Conservation (phyloP, 139 green algal genomes). For the Parachlorella kessleri region DNA sequence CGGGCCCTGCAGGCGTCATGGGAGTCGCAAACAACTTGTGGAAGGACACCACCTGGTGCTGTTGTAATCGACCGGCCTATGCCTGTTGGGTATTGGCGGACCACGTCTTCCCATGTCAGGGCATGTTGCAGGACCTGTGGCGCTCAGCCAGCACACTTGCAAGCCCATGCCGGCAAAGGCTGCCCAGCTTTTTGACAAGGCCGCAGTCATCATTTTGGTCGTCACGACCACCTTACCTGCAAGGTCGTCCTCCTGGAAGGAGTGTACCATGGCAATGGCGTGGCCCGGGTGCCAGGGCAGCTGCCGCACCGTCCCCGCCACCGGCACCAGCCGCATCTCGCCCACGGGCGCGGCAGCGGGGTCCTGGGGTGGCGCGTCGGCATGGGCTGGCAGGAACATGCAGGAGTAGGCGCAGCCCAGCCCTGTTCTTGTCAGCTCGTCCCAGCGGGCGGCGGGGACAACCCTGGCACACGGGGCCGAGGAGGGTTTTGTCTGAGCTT, state of each 20-base stretch:
- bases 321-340: slow-evolving; percentile 47
- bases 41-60: too few species aligned
- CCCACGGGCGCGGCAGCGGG: slow-evolving; percentile 34
- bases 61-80: too few species aligned
- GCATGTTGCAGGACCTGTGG: too few species aligned
- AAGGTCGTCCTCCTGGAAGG: too few species aligned
- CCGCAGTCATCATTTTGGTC: too few species aligned
- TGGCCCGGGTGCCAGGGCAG: slow-evolving; percentile 39
- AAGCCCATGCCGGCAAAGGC: too few species aligned
- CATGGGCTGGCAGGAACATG: slow-evolving; percentile 44
- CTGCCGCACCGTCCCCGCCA: not conserved
- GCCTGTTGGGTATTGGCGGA: too few species aligned
- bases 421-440: not conserved
- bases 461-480: not conserved
- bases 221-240: too few species aligned
- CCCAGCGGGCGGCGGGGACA: slow-evolving; percentile 16
- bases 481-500: not conserved
- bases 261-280: slow-evolving; percentile 6
- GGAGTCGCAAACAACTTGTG: too few species aligned
- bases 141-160: too few species aligned
- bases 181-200: too few species aligned
- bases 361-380: slow-evolving; percentile 10
- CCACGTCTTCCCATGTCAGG: too few species aligned
- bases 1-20: not conserved
- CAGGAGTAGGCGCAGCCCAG: slow-evolving; percentile 40